Evolutionary conservation across 768 basidiomycete species (phyloP).

Genomic region (Crepidotus variabilis): DNA sequence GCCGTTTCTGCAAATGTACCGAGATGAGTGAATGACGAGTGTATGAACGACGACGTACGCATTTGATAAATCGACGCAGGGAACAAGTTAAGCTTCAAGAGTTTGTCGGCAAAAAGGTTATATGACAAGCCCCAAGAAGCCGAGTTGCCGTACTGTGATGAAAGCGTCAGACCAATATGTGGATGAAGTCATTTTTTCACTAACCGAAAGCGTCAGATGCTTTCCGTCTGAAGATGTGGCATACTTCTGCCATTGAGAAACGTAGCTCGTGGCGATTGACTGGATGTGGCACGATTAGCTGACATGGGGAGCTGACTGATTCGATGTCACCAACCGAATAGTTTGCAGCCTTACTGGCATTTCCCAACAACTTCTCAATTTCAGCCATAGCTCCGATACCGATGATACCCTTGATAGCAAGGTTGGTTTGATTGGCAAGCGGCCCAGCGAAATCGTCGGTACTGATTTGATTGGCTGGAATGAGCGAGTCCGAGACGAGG

Average conservation of each 20-base stretch:
- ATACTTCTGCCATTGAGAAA: constrained; percentile 1
- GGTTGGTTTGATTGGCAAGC: constrained; percentile 61
- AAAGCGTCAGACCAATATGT: constrained; percentile 13
- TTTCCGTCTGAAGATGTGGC: not conserved
- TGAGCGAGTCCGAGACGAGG: constrained; percentile 47
- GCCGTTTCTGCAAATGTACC: constrained; percentile 33
- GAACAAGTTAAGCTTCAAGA: constrained; percentile 53
- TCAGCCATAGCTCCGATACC: constrained; percentile 63
- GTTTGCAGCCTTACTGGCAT: constrained; percentile 30
- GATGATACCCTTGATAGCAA: constrained; percentile 69
- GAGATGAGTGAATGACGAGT: not conserved
- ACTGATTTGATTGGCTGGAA: constrained; percentile 52
- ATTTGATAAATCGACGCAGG: constrained; percentile 42
- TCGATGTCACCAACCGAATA: constrained; percentile 32
- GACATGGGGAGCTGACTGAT: not conserved
- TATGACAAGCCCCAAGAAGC: constrained; percentile 57
- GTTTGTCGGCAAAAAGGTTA: constrained; percentile 59
- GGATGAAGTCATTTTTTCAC: not conserved
- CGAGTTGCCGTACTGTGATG: not conserved
- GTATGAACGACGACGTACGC: constrained; percentile 30
- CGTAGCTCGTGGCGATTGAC: constrained; percentile 3
- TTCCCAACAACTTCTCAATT: constrained; percentile 43
- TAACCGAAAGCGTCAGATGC: constrained; percentile 5
- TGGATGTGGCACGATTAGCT: not conserved
- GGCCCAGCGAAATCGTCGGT: constrained; percentile 52